A percentile compares a stretch with the other conserved stretches of the same genome.
phyloP scores from a whole-genome alignment of 1,284 basidiomycete species.

The Inonotus hispidus region DNA sequence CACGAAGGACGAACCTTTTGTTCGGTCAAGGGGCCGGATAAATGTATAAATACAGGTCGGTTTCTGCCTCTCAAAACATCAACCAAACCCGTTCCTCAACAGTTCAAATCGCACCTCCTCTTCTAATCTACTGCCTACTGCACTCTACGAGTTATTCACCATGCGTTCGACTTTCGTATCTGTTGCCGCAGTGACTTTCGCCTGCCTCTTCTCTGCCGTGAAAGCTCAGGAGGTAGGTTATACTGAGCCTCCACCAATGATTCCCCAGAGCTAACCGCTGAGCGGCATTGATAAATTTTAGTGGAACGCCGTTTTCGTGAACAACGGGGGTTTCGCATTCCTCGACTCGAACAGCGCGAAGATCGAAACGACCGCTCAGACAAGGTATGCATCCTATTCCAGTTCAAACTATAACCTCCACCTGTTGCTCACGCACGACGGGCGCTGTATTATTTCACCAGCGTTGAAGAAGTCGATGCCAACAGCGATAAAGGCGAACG shows the following conservation, averaged over 20 bases:
- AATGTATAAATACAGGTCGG: background rate
- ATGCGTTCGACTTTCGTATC: background rate
- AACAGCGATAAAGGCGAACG: conserved; percentile 3
- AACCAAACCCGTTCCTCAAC: background rate
- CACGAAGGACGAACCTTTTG: background rate
- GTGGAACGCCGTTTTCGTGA: background rate
- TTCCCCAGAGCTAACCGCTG: background rate
- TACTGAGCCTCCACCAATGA: background rate
- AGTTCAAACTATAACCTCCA: background rate
- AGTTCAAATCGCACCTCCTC: background rate
- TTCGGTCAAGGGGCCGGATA: background rate
- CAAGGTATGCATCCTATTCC: background rate
- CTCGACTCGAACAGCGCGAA: conserved; percentile 4
- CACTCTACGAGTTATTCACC: background rate
- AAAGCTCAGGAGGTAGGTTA: background rate
- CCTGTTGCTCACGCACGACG: background rate
- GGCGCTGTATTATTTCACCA: background rate
- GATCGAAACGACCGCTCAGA: background rate
- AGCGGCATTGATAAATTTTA: background rate
- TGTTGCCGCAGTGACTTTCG: background rate
- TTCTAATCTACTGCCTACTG: background rate
- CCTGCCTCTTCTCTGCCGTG: background rate
- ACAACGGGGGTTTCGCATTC: background rate
- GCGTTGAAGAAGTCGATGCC: background rate
- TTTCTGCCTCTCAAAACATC: background rate